phyloP scores from a whole-genome alignment of 257 asterid genomes.

The Solanum bulbocastanum region DNA sequence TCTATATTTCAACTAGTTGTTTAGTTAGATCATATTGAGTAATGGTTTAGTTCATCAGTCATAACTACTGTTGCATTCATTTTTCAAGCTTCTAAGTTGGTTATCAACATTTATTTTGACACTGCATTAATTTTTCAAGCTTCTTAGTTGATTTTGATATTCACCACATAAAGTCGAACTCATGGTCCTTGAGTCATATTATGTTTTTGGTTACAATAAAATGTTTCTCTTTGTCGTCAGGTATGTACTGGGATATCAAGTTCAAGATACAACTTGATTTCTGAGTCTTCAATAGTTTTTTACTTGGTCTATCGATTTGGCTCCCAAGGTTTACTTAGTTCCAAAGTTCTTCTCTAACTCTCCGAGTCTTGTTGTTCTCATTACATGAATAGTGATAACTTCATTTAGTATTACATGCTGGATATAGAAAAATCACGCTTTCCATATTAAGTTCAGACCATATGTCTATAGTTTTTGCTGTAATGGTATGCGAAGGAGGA shows the following conservation, averaged over 20 bases:
- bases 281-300: neutral
- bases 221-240: neutral
- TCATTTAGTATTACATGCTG: neutral
- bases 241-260: neutral
- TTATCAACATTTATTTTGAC: neutral
- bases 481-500: neutral
- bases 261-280: neutral
- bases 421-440: neutral
- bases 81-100: neutral
- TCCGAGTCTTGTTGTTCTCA: neutral
- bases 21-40: neutral
- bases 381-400: neutral
- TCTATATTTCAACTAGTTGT: neutral
- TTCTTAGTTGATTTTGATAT: neutral
- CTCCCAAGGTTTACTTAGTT: neutral
- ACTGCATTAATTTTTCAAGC: neutral
- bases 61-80: neutral
- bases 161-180: neutral
- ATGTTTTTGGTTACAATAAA: neutral
- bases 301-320: neutral
- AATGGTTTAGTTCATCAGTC: neutral
- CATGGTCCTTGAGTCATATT: neutral
- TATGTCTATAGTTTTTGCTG: neutral
- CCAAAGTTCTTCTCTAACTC: neutral
- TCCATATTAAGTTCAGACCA: neutral